Evolutionary conservation across 257 asterid species (phyloP).

Genomic region (Paulownia fortunei): DNA sequence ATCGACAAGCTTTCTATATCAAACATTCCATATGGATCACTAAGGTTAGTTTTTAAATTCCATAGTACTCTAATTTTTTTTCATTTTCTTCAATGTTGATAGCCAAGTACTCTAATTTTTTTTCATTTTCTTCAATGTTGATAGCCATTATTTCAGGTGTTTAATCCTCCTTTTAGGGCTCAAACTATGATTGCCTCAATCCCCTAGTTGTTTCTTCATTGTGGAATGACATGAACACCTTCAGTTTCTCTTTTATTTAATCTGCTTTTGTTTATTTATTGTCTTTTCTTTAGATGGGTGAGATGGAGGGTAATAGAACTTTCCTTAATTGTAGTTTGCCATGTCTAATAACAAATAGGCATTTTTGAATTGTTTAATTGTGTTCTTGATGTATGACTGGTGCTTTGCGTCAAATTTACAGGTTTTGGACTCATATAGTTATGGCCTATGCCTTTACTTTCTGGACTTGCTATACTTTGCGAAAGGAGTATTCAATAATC

Average conservation of each 20-base stretch:
- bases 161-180: neutral
- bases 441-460: slow-evolving; percentile 94
- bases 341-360: neutral
- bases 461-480: slow-evolving; percentile 88
- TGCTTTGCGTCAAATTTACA: slow-evolving; percentile 36
- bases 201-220: neutral
- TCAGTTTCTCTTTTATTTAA: neutral
- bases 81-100: neutral
- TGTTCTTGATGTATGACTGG: slow-evolving; percentile 10
- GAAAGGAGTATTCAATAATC: slow-evolving; percentile 65
- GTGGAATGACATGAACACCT: no score
- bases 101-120: no score
- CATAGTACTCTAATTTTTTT: neutral
- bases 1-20: slow-evolving; percentile 95
- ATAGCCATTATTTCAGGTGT: neutral
- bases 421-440: slow-evolving; percentile 93
- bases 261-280: neutral
- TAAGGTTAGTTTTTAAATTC: slow-evolving; percentile 51
- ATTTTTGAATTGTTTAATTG: neutral
- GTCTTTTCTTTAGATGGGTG: neutral
- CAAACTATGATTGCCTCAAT: neutral
- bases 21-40: slow-evolving; percentile 76
- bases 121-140: neutral
- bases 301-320: neutral
- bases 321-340: neutral